A percentile compares a stretch with the other conserved stretches of the same genome.
Evolutionary conservation across 108 stramenopile genomes (phyloP).

Genomic region (Licmophora abbreviata): DNA sequence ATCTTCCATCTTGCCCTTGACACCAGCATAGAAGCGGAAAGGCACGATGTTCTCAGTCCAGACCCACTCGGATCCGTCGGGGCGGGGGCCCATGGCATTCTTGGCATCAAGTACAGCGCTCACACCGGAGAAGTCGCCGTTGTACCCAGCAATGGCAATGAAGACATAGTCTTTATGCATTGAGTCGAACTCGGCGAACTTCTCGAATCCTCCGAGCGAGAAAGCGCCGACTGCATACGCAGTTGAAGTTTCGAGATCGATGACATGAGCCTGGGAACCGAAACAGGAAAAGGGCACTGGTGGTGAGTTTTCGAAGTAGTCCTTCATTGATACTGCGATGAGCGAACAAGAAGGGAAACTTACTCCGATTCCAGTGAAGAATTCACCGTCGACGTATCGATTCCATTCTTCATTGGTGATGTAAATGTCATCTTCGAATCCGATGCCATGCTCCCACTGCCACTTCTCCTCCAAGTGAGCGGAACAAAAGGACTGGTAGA

Average conservation of each 20-base stretch:
- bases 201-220: conserved; percentile 46
- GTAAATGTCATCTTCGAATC: conserved; percentile 47
- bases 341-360: too few species aligned
- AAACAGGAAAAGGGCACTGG: too few species aligned
- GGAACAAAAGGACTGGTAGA: conserved; percentile 44
- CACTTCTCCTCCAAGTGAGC: conserved; percentile 52
- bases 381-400: conserved; percentile 3
- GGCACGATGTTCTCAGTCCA: conserved; percentile 38
- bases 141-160: conserved; percentile 36
- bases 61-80: conserved; percentile 36
- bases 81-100: conserved; percentile 20
- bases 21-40: conserved; percentile 45
- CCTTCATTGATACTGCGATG: too few species aligned
- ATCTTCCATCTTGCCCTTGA: conserved; percentile 54
- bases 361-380: conserved; percentile 17
- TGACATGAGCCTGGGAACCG: conserved; percentile 13
- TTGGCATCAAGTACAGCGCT: conserved; percentile 7
- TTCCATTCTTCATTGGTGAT: conserved; percentile 62
- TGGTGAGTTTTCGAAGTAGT: too few species aligned
- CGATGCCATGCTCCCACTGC: conserved; percentile 55
- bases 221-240: conserved; percentile 40
- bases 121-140: conserved; percentile 19
- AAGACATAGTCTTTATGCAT: conserved; percentile 38
- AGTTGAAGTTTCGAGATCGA: conserved; percentile 18
- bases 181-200: conserved; percentile 49